Percentiles rank a stretch among this genome's conserved stretches.
Conservation (phyloP, 306 rosid genomes). For the Cucumis hystrix region DNA sequence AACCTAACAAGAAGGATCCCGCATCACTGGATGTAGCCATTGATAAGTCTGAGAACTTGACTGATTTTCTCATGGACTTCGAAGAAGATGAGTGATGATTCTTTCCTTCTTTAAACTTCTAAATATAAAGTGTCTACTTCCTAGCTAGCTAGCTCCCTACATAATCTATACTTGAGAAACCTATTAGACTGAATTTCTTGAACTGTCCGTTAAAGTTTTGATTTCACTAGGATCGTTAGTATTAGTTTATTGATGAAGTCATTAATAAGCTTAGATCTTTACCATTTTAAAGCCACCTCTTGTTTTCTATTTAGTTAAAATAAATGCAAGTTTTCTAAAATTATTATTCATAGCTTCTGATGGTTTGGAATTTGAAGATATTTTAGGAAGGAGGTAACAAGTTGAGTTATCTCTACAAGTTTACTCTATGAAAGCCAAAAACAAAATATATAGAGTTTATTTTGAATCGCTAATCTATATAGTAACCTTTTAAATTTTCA, state of each 20-base stretch:
- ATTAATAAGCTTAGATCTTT: neutral
- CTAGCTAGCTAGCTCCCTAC: neutral
- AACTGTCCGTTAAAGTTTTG: neutral
- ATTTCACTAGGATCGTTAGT: neutral
- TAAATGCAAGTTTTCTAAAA: too few relatives aligned
- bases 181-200: neutral
- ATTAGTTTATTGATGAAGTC: neutral
- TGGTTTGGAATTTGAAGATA: too few relatives aligned
- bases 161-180: neutral
- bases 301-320: neutral
- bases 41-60: slow-evolving; percentile 71
- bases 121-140: neutral
- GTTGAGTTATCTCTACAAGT: too few relatives aligned
- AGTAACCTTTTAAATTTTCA: too few relatives aligned
- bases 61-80: slow-evolving; percentile 88
- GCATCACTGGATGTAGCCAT: slow-evolving; percentile 62
- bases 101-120: slow-evolving; percentile 12
- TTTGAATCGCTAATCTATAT: too few relatives aligned
- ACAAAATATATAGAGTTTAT: too few relatives aligned
- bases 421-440: too few relatives aligned
- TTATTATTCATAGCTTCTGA: too few relatives aligned
- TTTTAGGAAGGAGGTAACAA: too few relatives aligned
- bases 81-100: slow-evolving; percentile 41
- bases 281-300: neutral
- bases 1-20: slow-evolving; percentile 54